Evolutionary conservation across 768 basidiomycete genomes (phyloP).

Genomic region (Serpula lacrymans): DNA sequence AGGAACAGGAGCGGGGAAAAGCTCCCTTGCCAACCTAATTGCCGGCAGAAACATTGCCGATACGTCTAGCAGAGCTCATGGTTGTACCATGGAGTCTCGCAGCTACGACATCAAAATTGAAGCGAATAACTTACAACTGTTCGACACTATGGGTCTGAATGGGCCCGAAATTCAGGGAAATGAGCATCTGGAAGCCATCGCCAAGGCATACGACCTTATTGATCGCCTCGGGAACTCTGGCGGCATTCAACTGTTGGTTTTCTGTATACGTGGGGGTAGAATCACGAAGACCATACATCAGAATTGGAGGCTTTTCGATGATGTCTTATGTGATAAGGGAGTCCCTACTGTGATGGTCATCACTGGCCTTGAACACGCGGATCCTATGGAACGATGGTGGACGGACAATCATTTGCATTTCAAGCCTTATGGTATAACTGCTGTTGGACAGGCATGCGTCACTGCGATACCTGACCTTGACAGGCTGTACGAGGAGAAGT

Average conservation of each 20-base stretch:
- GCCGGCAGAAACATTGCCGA: slow-evolving; percentile 21
- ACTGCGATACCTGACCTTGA: slow-evolving; percentile 15
- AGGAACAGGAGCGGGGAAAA: slow-evolving; percentile 33
- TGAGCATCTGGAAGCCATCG: slow-evolving; percentile 26
- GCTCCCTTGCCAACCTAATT: slow-evolving; percentile 40
- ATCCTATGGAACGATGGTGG: slow-evolving; percentile 33
- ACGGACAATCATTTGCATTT: slow-evolving; percentile 23
- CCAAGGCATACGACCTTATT: slow-evolving; percentile 33
- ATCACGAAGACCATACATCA: slow-evolving; percentile 25
- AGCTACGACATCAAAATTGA: slow-evolving; percentile 23
- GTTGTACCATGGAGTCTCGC: slow-evolving; percentile 32
- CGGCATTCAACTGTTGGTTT: slow-evolving; percentile 30
- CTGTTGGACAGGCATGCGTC: slow-evolving; percentile 31
- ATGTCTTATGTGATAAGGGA: slow-evolving; percentile 26
- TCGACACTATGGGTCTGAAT: slow-evolving; percentile 32
- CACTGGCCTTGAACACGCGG: slow-evolving; percentile 30
- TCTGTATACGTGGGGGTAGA: slow-evolving; percentile 31
- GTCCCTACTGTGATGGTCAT: slow-evolving; percentile 30
- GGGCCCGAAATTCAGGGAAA: slow-evolving; percentile 17
- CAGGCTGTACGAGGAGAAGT: slow-evolving; percentile 19
- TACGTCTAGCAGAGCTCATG: slow-evolving; percentile 26
- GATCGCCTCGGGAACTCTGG: slow-evolving; percentile 25
- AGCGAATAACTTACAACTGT: slow-evolving; percentile 23
- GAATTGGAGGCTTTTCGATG: slow-evolving; percentile 28
- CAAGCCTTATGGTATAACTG: slow-evolving; percentile 18